Conservation (phyloP, 768 basidiomycete genomes). For the Termitomyces sp. region DNA sequence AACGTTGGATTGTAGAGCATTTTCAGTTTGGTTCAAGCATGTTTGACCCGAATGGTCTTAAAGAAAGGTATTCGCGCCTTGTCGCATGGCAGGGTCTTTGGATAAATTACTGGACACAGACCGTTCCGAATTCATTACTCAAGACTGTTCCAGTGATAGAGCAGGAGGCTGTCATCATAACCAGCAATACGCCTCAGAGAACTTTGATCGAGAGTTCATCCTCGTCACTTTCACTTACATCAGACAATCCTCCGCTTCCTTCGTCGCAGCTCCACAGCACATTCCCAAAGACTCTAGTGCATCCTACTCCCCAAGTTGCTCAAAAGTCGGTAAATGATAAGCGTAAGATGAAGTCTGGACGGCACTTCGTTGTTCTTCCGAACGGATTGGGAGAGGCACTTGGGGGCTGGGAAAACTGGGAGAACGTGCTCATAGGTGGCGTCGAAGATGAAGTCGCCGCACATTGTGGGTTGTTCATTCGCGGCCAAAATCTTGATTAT, state of each 20-base stretch:
- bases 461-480: slow-evolving; percentile 50
- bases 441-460: slow-evolving; percentile 52
- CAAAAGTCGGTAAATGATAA: slow-evolving; percentile 12
- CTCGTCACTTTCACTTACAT: not conserved
- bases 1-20: slow-evolving; percentile 46
- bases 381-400: slow-evolving; percentile 33
- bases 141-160: not conserved
- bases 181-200: slow-evolving; percentile 19
- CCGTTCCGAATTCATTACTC: slow-evolving; percentile 18
- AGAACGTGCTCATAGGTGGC: slow-evolving; percentile 42
- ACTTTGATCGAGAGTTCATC: too few species aligned
- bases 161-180: slow-evolving; percentile 10
- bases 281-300: not conserved
- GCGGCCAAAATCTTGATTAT: slow-evolving; percentile 44
- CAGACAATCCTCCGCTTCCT: not conserved
- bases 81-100: slow-evolving; percentile 45
- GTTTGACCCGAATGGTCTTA: slow-evolving; percentile 49
- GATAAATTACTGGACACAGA: slow-evolving; percentile 60
- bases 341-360: slow-evolving; percentile 21
- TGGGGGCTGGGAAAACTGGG: slow-evolving; percentile 44
- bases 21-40: slow-evolving; percentile 55
- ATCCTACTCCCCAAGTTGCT: not conserved
- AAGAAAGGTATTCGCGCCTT: slow-evolving; percentile 40
- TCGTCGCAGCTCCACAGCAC: not conserved
- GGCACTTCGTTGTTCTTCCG: slow-evolving; percentile 50